phyloP scores from a whole-genome alignment of 1,284 basidiomycete species.

The Gomphus bonarii region DNA sequence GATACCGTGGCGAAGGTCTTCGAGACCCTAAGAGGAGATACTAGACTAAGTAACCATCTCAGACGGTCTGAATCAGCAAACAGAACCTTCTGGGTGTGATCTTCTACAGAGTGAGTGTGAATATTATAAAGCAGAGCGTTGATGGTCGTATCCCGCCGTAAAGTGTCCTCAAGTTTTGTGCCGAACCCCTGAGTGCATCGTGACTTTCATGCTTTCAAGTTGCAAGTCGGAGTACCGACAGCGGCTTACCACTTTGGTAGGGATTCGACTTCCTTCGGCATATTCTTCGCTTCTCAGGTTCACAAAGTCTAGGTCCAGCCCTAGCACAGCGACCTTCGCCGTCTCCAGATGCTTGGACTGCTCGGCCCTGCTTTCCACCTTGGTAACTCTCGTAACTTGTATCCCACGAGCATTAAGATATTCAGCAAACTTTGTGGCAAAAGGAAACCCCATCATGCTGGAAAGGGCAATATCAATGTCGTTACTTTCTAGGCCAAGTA shows the following conservation, averaged over 20 bases:
- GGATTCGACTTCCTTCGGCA: slow-evolving; percentile 80
- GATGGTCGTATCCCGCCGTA: slow-evolving; percentile 89
- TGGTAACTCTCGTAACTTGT: slow-evolving; percentile 53
- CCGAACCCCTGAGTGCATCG: slow-evolving; percentile 63
- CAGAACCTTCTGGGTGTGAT: slow-evolving; percentile 69
- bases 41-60: background rate
- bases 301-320: slow-evolving; percentile 87
- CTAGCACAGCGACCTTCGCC: slow-evolving; percentile 80
- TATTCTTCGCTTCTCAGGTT: slow-evolving; percentile 93
- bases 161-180: slow-evolving; percentile 86
- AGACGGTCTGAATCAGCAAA: background rate
- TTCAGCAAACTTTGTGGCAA: slow-evolving; percentile 72
- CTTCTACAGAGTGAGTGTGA: slow-evolving; percentile 82
- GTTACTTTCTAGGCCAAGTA: slow-evolving; percentile 75
- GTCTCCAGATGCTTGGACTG: slow-evolving; percentile 99
- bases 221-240: background rate
- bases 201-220: background rate
- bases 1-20: slow-evolving; percentile 71
- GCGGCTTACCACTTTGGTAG: slow-evolving; percentile 65
- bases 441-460: slow-evolving; percentile 83
- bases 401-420: slow-evolving; percentile 51
- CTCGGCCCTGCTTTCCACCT: slow-evolving; percentile 90
- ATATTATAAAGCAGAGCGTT: slow-evolving; percentile 97
- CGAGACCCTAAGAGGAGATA: slow-evolving; percentile 50
- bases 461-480: slow-evolving; percentile 93